Evolutionary conservation across 805 yeast genomes (phyloP).

Genomic region (Saccharomyces cerevisiae): DNA sequence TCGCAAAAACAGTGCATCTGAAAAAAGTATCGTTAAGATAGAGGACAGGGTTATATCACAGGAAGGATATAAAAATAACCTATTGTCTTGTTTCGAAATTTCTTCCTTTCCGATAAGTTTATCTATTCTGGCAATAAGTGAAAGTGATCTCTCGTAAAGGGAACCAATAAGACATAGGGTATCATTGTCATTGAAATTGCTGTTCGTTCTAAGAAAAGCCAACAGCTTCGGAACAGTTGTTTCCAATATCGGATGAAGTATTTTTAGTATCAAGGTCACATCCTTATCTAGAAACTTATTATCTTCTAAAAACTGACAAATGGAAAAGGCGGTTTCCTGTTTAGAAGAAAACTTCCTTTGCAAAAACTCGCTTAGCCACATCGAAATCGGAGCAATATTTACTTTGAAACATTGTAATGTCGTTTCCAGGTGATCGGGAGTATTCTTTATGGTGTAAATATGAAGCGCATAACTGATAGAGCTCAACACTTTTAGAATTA

Average conservation of each 20-base stretch:
- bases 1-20: not conserved
- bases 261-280: not conserved
- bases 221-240: not conserved
- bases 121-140: not conserved
- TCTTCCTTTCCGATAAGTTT: not conserved
- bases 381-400: not conserved
- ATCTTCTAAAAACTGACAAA: not conserved
- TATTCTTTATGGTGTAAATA: slow-evolving; percentile 4
- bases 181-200: not conserved
- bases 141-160: not conserved
- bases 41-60: not conserved
- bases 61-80: not conserved
- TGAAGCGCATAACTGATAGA: not conserved
- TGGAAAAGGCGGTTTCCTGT: not conserved
- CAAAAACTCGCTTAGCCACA: not conserved
- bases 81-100: not conserved
- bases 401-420: not conserved
- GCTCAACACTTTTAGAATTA: not conserved
- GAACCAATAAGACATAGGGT: not conserved
- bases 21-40: not conserved
- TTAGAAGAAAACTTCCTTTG: not conserved
- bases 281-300: not conserved
- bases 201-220: not conserved
- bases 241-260: not conserved
- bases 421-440: not conserved